A percentile compares a stretch with the other conserved stretches of the same genome.
Evolutionary conservation across 148 eudicot species (phyloP).

Genomic region (Nyssa sinensis): DNA sequence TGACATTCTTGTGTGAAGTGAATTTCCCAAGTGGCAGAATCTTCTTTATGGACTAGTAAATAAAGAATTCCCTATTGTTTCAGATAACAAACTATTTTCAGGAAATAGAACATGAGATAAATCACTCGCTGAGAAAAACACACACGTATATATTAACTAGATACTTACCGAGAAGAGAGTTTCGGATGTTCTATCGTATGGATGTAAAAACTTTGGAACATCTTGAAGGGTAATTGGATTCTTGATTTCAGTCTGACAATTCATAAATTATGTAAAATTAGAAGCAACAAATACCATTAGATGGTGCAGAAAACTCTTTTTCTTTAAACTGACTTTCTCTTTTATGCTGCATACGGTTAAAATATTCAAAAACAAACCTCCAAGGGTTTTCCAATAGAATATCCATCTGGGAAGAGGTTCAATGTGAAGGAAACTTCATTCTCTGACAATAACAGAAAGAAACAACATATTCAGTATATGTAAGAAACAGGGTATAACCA

Average conservation of each 20-base stretch:
- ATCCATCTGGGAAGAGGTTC: slow-evolving; percentile 81
- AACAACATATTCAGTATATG: neutral
- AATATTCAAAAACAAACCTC: slow-evolving; percentile 52
- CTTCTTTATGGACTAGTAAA: neutral
- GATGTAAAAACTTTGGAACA: slow-evolving; percentile 63
- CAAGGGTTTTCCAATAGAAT: slow-evolving; percentile 63
- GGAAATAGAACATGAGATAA: neutral
- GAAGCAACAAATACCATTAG: slow-evolving; percentile 1
- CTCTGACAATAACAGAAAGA: slow-evolving; percentile 42
- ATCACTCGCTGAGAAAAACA: neutral
- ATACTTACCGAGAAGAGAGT: slow-evolving; percentile 66
- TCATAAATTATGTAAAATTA: neutral
- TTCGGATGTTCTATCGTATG: slow-evolving; percentile 86
- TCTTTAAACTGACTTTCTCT: neutral
- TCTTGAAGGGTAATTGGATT: slow-evolving; percentile 52
- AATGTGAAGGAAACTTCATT: slow-evolving; percentile 73
- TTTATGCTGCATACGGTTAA: neutral
- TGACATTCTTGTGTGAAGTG: neutral
- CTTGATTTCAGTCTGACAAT: slow-evolving; percentile 42
- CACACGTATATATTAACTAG: neutral
- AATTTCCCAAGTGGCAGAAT: neutral
- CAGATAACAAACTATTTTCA: neutral
- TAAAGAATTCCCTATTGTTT: neutral
- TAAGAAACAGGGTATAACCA: neutral
- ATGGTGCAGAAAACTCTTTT: neutral